A percentile compares a stretch with the other conserved stretches of the same genome.
Evolutionary conservation across 164 flowering plant species (phyloP).

Genomic region (Aristolochia fimbriata): DNA sequence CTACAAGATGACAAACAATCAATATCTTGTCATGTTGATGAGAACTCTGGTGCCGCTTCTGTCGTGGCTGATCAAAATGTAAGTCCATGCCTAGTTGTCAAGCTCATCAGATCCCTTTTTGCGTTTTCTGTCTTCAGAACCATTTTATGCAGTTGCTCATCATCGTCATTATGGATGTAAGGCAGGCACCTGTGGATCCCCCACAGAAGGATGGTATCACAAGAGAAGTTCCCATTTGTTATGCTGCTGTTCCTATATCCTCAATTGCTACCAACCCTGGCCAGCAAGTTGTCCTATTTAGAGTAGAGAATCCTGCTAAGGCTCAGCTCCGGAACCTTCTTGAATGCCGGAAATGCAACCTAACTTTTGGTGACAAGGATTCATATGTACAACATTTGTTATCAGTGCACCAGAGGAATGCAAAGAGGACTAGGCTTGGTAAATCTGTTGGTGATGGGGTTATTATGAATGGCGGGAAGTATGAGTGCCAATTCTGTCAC

Average conservation of each 20-base stretch:
- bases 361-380: constrained; percentile 59
- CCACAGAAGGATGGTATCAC: constrained; percentile 10
- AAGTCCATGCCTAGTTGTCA: constrained; percentile 15
- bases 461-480: constrained; percentile 59
- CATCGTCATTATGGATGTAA: not conserved
- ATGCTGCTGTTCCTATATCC: constrained; percentile 16
- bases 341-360: constrained; percentile 65
- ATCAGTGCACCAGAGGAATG: constrained; percentile 49
- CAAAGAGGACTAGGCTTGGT: constrained; percentile 48
- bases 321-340: constrained; percentile 51
- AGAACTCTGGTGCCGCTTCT: constrained; percentile 6
- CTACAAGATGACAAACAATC: constrained; percentile 19
- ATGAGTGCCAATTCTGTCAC: constrained; percentile 77
- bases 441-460: constrained; percentile 64
- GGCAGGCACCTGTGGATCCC: constrained; percentile 13
- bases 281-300: constrained; percentile 15
- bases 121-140: not conserved
- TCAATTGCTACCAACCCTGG: constrained; percentile 18
- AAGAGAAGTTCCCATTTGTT: constrained; percentile 14
- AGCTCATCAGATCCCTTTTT: constrained; percentile 3
- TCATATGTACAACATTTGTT: constrained; percentile 60
- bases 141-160: not conserved
- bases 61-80: constrained; percentile 25
- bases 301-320: constrained; percentile 24
- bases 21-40: constrained; percentile 10